These are phyloP conservation scores for Leccinum imitatum DNA, from an alignment of 768 basidiomycete species.

Conservation along the genomic window DNA sequence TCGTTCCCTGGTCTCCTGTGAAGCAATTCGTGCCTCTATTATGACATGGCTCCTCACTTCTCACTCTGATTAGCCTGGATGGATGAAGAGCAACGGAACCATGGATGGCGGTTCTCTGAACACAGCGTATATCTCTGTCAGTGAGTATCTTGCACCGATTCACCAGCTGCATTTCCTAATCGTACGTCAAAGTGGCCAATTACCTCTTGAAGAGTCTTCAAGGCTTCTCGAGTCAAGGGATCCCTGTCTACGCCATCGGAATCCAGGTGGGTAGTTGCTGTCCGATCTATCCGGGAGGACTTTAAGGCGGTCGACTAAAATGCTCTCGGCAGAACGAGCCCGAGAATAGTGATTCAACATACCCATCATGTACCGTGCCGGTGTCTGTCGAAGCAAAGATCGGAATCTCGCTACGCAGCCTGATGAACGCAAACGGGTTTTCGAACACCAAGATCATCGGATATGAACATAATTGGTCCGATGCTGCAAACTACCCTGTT, in stretches of 20 bases:
- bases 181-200: constrained; percentile 50
- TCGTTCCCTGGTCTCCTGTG: constrained; percentile 77
- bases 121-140: constrained; percentile 45
- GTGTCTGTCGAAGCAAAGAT: constrained; percentile 58
- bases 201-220: constrained; percentile 74
- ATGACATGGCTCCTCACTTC: constrained; percentile 1
- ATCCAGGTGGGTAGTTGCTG: constrained; percentile 40
- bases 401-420: constrained; percentile 50
- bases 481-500: constrained; percentile 62
- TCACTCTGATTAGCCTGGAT: constrained; percentile 52
- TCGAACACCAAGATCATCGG: constrained; percentile 61
- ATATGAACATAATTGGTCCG: constrained; percentile 74
- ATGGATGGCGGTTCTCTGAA: constrained; percentile 68
- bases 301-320: neutral
- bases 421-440: constrained; percentile 65
- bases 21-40: constrained; percentile 16
- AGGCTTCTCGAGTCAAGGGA: constrained; percentile 62
- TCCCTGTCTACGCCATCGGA: constrained; percentile 59
- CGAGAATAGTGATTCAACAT: constrained; percentile 58
- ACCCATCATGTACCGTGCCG: constrained; percentile 62
- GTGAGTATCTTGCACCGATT: constrained; percentile 36
- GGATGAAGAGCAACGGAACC: constrained; percentile 68
- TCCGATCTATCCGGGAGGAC: neutral
- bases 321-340: constrained; percentile 47
- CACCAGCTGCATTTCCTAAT: neutral